Evolutionary conservation across 768 basidiomycete genomes (phyloP), one percentile per base, ranked within the genome.

Genomic region (Xerocomellus chrysenteron): DNA sequence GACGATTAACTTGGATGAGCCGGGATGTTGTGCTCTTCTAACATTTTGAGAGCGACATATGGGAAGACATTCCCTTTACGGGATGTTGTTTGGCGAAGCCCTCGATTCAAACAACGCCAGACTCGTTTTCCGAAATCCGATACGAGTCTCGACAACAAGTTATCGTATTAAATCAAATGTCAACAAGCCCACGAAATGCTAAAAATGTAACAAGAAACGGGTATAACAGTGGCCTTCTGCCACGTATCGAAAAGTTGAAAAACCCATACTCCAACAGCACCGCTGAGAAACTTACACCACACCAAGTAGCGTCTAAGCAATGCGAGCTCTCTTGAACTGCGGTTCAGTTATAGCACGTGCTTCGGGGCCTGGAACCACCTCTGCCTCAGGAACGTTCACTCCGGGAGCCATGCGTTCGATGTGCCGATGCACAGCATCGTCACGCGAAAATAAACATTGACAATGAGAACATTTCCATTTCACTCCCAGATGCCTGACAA

Each of bases 341-440:
- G 43, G 21, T 17, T 62, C 58, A 37, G 26, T 51, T 5, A 59
- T 28, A 9, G 54, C 51, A 60, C 63, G 52, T 61, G 58, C 61
- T 4, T 57, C 57, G 9, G 40, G 44, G 12, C 58, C 63, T 36
- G 61, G 63, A 8, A 68, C 32, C 21, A 70, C 68, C 35, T 68
- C 70, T 3, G 58, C 61, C 14, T 64, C 68, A 42, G 59, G 56
- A 35, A 55, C 60, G 28, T 64, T 57, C 63, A 60, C 61, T n/a
- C 57, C 61, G 19, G 62, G 61, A 21, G 26, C 45, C 62, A 69
- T 63, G 50, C 69, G 69, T 57, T 71, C 67, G 24, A 73, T 60
- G 49, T 71, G 70, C 7, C 70, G 65, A 47, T 64, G 63, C 41
- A 71, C 65, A 36, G 70, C 71, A 56, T 71, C 70, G 16, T 73